Percentiles rank a stretch among this genome's conserved stretches.
Conservation (phyloP, 345 rosid genomes). For the Garcia nutans region DNA sequence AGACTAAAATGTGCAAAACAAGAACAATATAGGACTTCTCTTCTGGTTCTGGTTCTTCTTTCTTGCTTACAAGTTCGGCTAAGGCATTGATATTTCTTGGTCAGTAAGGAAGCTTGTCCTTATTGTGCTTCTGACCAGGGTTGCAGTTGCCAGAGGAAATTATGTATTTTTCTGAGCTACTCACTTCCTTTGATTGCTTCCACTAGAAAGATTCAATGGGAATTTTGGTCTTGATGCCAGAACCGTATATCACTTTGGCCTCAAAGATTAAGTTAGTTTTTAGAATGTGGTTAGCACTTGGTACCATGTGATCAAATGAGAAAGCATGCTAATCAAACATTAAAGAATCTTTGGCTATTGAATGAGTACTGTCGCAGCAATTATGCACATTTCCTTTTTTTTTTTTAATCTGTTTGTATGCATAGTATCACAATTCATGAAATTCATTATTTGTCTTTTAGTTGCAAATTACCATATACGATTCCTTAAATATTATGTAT, state of each 20-base stretch:
- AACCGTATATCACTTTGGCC: neutral
- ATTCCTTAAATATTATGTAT: neutral
- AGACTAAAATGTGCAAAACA: too few relatives aligned
- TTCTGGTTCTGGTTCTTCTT: neutral
- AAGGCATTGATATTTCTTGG: neutral
- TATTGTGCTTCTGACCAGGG: neutral
- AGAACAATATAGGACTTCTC: neutral
- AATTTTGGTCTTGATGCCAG: neutral
- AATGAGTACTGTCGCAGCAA: neutral
- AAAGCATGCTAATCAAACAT: neutral
- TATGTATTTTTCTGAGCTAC: neutral
- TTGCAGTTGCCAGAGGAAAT: neutral
- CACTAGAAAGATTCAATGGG: neutral
- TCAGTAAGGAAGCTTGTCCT: neutral
- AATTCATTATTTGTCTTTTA: neutral
- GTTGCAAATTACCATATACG: neutral
- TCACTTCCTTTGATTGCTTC: neutral
- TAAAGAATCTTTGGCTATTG: neutral
- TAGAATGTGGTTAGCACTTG: too few relatives aligned
- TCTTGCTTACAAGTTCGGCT: neutral
- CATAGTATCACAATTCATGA: neutral
- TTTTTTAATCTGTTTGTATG: neutral
- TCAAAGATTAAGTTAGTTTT: too few relatives aligned
- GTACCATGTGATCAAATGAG: neutral
- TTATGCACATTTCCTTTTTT: neutral